A percentile compares a stretch with the other conserved stretches of the same genome.
phyloP scores from a whole-genome alignment of 345 rosid genomes.

The Brassica cretica region DNA sequence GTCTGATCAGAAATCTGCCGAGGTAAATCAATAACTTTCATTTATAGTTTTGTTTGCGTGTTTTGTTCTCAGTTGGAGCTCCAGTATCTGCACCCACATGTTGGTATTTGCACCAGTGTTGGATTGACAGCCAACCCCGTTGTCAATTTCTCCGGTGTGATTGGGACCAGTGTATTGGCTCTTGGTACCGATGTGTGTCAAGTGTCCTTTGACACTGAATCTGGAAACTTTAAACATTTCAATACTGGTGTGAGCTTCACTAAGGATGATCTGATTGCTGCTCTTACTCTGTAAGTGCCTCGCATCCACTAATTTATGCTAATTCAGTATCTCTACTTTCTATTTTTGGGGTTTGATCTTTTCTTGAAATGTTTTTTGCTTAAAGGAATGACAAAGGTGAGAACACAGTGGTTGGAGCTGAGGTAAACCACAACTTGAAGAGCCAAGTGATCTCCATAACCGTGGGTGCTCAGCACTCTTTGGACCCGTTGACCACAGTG shows the following conservation, averaged over 20 bases:
- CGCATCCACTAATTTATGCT: background rate
- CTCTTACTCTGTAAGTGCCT: conserved; percentile 72
- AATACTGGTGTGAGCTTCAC: conserved; percentile 74
- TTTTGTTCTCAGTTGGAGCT: conserved; percentile 61
- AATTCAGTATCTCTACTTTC: background rate
- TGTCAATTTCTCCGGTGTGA: conserved; percentile 86
- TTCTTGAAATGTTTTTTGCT: background rate
- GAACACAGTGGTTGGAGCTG: conserved; percentile 93
- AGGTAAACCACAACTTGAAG: conserved; percentile 79
- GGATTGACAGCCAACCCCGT: conserved; percentile 83
- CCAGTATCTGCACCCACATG: conserved; percentile 85
- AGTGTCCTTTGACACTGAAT: conserved; percentile 69
- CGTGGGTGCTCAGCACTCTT: conserved; percentile 80
- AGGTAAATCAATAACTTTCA: conserved; percentile 40
- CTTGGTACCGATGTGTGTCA: conserved; percentile 67
- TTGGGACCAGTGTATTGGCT: conserved; percentile 61
- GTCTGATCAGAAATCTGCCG: conserved; percentile 95
- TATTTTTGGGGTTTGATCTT: background rate
- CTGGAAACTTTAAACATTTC: conserved; percentile 73
- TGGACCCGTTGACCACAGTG: conserved; percentile 84
- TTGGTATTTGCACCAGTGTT: conserved; percentile 80
- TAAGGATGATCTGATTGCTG: conserved; percentile 71
- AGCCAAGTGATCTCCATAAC: conserved; percentile 79
- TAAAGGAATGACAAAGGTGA: conserved; percentile 87
- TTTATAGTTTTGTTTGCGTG: background rate